Conservation (phyloP, 1,284 basidiomycete species). For the Leccinum angustisporum region DNA sequence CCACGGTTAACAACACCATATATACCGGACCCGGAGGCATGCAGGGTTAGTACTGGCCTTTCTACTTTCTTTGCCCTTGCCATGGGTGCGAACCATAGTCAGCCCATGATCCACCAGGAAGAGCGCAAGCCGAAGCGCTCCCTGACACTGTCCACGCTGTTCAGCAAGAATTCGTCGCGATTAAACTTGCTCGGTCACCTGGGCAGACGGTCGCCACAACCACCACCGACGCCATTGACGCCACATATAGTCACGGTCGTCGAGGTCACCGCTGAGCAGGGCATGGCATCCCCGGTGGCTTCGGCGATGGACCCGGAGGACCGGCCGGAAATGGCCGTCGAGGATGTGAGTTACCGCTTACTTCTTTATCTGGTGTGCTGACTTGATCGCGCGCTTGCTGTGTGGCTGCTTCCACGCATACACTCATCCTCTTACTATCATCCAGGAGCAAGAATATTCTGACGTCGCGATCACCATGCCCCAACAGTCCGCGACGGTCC, state of each 20-base stretch:
- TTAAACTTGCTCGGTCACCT: conserved; percentile 28
- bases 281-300: conserved; percentile 27
- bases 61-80: not conserved
- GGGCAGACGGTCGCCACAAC: conserved; percentile 32
- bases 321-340: conserved; percentile 30
- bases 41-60: conserved; percentile 16
- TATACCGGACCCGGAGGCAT: conserved; percentile 21
- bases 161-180: conserved; percentile 30
- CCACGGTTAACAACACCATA: conserved; percentile 21
- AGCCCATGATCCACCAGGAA: conserved; percentile 22
- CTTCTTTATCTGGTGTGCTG: not conserved
- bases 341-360: conserved; percentile 11
- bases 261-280: conserved; percentile 13
- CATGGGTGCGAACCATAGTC: conserved; percentile 32
- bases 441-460: conserved; percentile 16
- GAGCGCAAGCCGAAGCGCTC: conserved; percentile 29
- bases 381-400: conserved; percentile 14
- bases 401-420: conserved; percentile 24
- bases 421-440: conserved; percentile 5
- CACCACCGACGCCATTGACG: conserved; percentile 29
- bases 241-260: conserved; percentile 7
- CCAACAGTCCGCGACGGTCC: conserved; percentile 47
- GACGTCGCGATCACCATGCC: conserved; percentile 23
- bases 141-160: conserved; percentile 23
- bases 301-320: conserved; percentile 22